Evolutionary conservation across 2,329 filamentous ascomycete species (phyloP).

Genomic region (Aspergillus fumigatiaffinis): DNA sequence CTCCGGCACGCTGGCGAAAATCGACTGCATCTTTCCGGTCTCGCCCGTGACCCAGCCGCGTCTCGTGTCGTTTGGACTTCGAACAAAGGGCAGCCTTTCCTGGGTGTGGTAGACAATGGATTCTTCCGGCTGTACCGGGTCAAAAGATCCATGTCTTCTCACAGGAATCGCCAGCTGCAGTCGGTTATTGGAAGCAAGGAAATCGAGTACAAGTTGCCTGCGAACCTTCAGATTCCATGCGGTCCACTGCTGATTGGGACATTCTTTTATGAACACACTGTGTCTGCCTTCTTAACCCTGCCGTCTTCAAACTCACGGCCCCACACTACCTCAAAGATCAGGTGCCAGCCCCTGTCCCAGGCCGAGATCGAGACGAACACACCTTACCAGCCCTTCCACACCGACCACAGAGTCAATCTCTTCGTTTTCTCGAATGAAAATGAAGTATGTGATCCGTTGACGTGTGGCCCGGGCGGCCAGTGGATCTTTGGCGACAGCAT

Average conservation of each 20-base stretch:
- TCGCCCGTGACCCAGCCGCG: constrained; percentile 35
- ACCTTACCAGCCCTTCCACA: constrained; percentile 94
- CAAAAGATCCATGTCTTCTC: constrained; percentile 44
- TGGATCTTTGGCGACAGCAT: constrained; percentile 56
- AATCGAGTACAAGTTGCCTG: constrained; percentile 64
- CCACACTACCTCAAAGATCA: constrained; percentile 34
- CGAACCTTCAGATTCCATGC: constrained; percentile 57
- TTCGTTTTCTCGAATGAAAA: constrained; percentile 55
- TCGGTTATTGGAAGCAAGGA: constrained; percentile 56
- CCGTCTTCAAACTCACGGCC: constrained; percentile 39
- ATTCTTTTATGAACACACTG: constrained; percentile 45
- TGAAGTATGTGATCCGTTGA: constrained; percentile 42
- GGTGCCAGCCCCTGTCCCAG: constrained; percentile 60
- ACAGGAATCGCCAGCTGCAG: constrained; percentile 51
- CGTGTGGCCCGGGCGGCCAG: constrained; percentile 25
- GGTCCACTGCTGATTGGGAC: constrained; percentile 55
- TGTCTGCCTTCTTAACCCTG: constrained; percentile 41
- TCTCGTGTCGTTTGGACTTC: constrained; percentile 46
- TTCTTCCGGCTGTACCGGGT: constrained; percentile 44
- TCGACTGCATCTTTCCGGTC: constrained; percentile 43
- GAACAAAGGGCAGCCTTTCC: constrained; percentile 38
- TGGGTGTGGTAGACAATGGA: constrained; percentile 45
- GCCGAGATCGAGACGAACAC: constrained; percentile 95
- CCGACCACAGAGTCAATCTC: constrained; percentile 77
- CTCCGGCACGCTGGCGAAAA: constrained; percentile 48